phyloP scores from a whole-genome alignment of 257 asterid genomes.

The Nicotiana attenuata region DNA sequence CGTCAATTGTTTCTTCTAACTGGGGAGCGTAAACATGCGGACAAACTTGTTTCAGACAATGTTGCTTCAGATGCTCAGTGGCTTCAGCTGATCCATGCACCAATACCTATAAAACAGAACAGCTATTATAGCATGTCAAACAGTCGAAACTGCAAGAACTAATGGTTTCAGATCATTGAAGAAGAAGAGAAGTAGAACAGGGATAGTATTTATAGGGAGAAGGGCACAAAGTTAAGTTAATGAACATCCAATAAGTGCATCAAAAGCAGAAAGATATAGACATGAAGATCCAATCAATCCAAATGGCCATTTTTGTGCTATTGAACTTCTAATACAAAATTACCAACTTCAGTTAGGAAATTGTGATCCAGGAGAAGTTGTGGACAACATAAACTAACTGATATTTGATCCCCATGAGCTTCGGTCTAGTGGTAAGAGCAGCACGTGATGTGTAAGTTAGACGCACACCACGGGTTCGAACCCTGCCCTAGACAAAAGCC shows the following conservation, averaged over 20 bases:
- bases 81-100: constrained; percentile 99
- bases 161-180: neutral
- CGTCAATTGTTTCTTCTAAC: constrained; percentile 90
- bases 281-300: neutral
- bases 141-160: neutral
- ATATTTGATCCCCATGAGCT: neutral
- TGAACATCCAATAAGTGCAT: neutral
- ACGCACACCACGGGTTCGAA: too few relatives aligned
- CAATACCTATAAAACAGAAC: constrained; percentile 60
- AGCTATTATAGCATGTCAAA: constrained; percentile 7
- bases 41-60: constrained; percentile 77
- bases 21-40: constrained; percentile 93
- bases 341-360: neutral
- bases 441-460: too few relatives aligned
- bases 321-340: neutral
- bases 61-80: constrained; percentile 94
- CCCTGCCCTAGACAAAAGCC: too few relatives aligned
- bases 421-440: too few relatives aligned
- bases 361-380: neutral
- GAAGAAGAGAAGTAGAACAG: neutral
- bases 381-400: neutral
- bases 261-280: neutral
- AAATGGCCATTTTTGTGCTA: neutral
- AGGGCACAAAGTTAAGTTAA: neutral
- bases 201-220: neutral